Evolutionary conservation across 2,329 filamentous ascomycete species (phyloP).

Genomic region (Hypoxylon sp.): DNA sequence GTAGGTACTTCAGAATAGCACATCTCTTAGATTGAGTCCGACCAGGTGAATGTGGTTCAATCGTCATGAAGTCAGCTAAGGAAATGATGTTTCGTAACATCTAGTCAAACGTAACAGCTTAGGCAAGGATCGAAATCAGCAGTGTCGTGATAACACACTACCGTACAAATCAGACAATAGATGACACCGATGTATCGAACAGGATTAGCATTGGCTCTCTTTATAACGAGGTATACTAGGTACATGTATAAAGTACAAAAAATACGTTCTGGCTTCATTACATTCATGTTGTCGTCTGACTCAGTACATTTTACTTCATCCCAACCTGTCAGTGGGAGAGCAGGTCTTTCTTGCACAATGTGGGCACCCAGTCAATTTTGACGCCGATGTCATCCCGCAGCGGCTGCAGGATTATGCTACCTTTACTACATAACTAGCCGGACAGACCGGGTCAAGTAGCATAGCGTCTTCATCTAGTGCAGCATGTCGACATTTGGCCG

Average conservation of each 20-base stretch:
- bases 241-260: not conserved
- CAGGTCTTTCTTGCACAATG: conserved; percentile 10
- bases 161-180: not conserved
- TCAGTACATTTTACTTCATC: conserved; percentile 26
- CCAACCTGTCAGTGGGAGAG: conserved; percentile 6
- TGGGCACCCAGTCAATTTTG: conserved; percentile 20
- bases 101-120: conserved; percentile 4
- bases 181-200: not conserved
- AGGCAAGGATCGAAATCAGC: conserved; percentile 4
- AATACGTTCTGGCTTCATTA: not conserved
- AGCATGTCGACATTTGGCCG: conserved; percentile 17
- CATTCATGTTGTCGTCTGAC: conserved; percentile 19
- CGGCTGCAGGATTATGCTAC: conserved; percentile 8
- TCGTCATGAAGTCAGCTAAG: not conserved
- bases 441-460: conserved; percentile 24
- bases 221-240: too few species aligned
- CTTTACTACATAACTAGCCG: conserved; percentile 8
- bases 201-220: not conserved
- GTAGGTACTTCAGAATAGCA: conserved; percentile 8
- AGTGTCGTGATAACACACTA: not conserved
- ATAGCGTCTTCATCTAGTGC: conserved; percentile 5
- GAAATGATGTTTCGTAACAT: not conserved
- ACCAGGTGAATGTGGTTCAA: not conserved
- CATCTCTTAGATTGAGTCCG: not conserved
- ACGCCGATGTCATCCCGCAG: conserved; percentile 38